Evolutionary conservation across 2,329 filamentous ascomycete genomes (phyloP).

Genomic region (Stachybotrys chlorohalonatus): DNA sequence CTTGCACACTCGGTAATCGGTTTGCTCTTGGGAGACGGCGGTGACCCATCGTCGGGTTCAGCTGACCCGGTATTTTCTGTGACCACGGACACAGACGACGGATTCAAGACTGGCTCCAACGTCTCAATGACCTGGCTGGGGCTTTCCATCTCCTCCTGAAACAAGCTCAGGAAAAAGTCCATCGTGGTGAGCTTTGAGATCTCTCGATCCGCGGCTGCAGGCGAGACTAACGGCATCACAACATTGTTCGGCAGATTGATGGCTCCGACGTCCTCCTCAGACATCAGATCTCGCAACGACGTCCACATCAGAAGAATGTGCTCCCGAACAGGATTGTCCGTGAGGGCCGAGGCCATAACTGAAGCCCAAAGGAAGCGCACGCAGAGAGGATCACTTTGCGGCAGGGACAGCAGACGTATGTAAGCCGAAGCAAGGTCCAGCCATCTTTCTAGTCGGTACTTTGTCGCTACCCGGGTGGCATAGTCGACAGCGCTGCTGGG

Average conservation of each 20-base stretch:
- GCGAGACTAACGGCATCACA: constrained; percentile 79
- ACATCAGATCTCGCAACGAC: constrained; percentile 43
- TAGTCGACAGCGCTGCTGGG: constrained; percentile 45
- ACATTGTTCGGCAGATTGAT: constrained; percentile 73
- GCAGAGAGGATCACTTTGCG: constrained; percentile 28
- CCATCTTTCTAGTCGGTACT: constrained; percentile 42
- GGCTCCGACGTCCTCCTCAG: constrained; percentile 27
- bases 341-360: constrained; percentile 42
- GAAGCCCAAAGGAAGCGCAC: constrained; percentile 51
- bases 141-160: constrained; percentile 72
- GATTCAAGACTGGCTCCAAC: constrained; percentile 83
- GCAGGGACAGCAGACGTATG: constrained; percentile 25
- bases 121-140: constrained; percentile 82
- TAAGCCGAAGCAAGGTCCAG: constrained; percentile 38
- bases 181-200: constrained; percentile 89
- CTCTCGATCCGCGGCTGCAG: constrained; percentile 77
- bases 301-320: constrained; percentile 51
- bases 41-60: constrained; percentile 8
- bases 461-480: constrained; percentile 37
- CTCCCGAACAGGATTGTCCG: constrained; percentile 43
- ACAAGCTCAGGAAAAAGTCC: constrained; percentile 90
- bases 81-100: constrained; percentile 40
- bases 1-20: constrained; percentile 43
- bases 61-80: constrained; percentile 3
- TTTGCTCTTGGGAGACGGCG: constrained; percentile 7